Conservation (phyloP, 1,139 yeast species). For the Scheffersomyces insectosa region DNA sequence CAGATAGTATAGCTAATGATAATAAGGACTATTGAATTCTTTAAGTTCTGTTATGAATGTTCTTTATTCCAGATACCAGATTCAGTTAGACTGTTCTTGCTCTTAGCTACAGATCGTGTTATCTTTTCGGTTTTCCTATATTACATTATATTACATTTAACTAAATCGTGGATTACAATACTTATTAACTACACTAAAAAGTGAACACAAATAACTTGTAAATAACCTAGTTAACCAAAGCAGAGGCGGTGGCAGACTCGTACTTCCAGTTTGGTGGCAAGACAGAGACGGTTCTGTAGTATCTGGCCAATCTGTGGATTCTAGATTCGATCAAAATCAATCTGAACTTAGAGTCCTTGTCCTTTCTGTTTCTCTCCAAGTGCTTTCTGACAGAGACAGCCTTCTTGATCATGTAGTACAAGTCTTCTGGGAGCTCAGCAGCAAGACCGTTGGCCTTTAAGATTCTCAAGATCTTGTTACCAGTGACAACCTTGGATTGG, state of each 20-base stretch:
- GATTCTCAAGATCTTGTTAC: slow-evolving; percentile 99
- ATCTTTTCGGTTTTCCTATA: background rate
- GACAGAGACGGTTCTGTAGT: slow-evolving; percentile 99
- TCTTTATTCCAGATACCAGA: too few relatives aligned
- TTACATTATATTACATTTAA: background rate
- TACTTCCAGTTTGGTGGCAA: slow-evolving; percentile 99
- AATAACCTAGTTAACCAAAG: slow-evolving; percentile 86
- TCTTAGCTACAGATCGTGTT: background rate
- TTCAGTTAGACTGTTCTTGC: too few relatives aligned
- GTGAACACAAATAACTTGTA: slow-evolving; percentile 3
- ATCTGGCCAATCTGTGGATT: slow-evolving; percentile 99
- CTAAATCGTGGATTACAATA: slow-evolving; percentile 1
- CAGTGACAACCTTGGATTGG: slow-evolving; percentile 95
- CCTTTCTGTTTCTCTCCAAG: slow-evolving; percentile 99
- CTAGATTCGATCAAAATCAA: slow-evolving; percentile 99
- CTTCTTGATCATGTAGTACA: slow-evolving; percentile 98
- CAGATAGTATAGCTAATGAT: too few relatives aligned
- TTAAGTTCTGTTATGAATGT: too few relatives aligned
- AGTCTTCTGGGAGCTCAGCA: slow-evolving; percentile 99
- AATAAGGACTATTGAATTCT: too few relatives aligned
- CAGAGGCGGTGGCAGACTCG: slow-evolving; percentile 99
- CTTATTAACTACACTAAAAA: slow-evolving; percentile 2
- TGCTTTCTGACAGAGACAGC: slow-evolving; percentile 99
- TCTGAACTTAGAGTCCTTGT: slow-evolving; percentile 99
- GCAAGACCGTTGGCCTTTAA: slow-evolving; percentile 99